A percentile compares a stretch with the other conserved stretches of the same genome.
Evolutionary conservation across 2,329 filamentous ascomycete genomes (phyloP).

Genomic region (Fusarium phyllophilum): DNA sequence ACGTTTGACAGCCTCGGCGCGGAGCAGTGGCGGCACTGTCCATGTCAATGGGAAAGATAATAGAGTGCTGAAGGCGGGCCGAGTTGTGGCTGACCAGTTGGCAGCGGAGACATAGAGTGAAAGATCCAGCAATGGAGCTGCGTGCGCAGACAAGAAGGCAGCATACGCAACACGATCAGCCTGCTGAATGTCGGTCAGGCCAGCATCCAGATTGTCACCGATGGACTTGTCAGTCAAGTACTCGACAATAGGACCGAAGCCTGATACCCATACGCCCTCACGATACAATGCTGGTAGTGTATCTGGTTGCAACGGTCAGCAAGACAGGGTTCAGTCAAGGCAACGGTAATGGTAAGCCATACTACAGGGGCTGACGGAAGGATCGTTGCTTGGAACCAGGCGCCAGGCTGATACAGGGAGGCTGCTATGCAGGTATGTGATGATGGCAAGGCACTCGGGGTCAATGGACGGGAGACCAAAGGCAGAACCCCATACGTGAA

Average conservation of each 20-base stretch:
- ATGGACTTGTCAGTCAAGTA: conserved; percentile 60
- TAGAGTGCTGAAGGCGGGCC: conserved; percentile 81
- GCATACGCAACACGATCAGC: conserved; percentile 65
- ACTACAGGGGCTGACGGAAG: conserved; percentile 76
- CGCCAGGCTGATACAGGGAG: conserved; percentile 71
- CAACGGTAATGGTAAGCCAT: conserved; percentile 50
- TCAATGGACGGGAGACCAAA: conserved; percentile 92
- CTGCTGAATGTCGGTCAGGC: conserved; percentile 51
- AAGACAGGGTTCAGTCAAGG: conserved; percentile 24
- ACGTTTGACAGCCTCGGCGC: conserved; percentile 74
- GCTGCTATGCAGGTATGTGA: conserved; percentile 77
- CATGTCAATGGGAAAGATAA: conserved; percentile 91
- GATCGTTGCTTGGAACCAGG: conserved; percentile 78
- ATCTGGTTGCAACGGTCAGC: conserved; percentile 53
- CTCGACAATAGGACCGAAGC: conserved; percentile 69
- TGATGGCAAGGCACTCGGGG: conserved; percentile 85
- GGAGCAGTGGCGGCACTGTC: conserved; percentile 79
- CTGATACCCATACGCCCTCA: conserved; percentile 63
- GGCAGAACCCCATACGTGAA: conserved; percentile 91
- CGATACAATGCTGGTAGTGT: conserved; percentile 66
- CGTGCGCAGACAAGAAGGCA: conserved; percentile 78
- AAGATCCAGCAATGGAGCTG: conserved; percentile 82
- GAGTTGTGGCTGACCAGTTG: conserved; percentile 82
- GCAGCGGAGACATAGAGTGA: conserved; percentile 90
- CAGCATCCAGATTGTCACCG: conserved; percentile 52